Base-by-base conservation (phyloP, 805 yeast genomes). In the Candida broadrunensis region DNA sequence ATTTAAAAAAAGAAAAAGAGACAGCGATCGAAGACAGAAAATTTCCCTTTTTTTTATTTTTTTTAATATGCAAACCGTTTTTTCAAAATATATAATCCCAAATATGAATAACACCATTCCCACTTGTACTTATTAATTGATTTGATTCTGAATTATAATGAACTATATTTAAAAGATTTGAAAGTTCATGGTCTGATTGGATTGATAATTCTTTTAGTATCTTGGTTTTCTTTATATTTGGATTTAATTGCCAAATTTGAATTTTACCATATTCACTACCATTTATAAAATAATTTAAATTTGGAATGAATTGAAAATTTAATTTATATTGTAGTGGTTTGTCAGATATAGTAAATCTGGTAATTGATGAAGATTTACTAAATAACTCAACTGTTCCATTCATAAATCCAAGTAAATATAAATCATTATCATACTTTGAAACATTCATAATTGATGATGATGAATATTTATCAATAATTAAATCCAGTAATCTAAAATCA, bases 401-500 rank as follows among this genome's bases (percentile, higher is more conserved):
- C 16, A 44, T 47, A 18, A 44, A 41, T 6, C 42, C 40, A 9
- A 48, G 16, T 20, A 48, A 38, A 14, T 29, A 21, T 14, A 26
- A 19, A 4, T 34, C 27, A 12, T 37, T 18, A 7, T 23, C 25
- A 15, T 20, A 12, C 18, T 33, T 33, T 3, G 37, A 18, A 12
- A 41, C 17, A 20, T 26, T 13, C 3, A 46, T 37, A 4, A 50
- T 38, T 7, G 41, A 29, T 5, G 27, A 32, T 2, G 42, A 35
- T 17, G 7, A 5, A 29, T 48, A 42, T 6, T 35, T 24, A 32
- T 50, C 46, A 11, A 42, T 34, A 4, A 39, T 20, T 5, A 52
- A 18, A 25, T 50, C 36, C 5, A 46, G 48, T 11, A 43, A 44
- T 12, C 65, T 44, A 12, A 64, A 39, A 37, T 64, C 68, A 6